phyloP scores from a whole-genome alignment of 2,329 filamentous ascomycete species.

The Botryosphaeria dothidea region DNA sequence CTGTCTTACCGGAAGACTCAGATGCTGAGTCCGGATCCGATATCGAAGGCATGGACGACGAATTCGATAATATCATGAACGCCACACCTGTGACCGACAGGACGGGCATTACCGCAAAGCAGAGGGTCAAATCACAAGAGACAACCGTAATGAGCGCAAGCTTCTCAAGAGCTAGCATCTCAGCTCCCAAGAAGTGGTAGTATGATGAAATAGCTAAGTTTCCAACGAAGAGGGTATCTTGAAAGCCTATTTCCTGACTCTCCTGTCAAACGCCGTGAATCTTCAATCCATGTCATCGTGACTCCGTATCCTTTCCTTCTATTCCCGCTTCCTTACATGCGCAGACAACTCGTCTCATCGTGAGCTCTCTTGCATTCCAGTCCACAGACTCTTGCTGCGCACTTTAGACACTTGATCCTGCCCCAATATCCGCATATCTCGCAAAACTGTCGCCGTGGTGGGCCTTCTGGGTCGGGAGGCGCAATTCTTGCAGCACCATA shows the following conservation, averaged over 20 bases:
- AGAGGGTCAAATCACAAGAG: slow-evolving; percentile 49
- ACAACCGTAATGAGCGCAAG: slow-evolving; percentile 29
- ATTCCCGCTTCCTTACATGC: not conserved
- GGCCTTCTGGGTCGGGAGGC: slow-evolving; percentile 43
- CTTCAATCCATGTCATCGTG: not conserved
- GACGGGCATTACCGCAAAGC: slow-evolving; percentile 68
- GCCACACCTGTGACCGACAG: slow-evolving; percentile 87
- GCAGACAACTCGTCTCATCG: slow-evolving; percentile 62
- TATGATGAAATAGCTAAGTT: not conserved
- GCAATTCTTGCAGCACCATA: slow-evolving; percentile 63
- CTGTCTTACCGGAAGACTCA: slow-evolving; percentile 55
- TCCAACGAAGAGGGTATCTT: slow-evolving; percentile 8
- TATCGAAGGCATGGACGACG: slow-evolving; percentile 64
- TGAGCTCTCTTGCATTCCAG: slow-evolving; percentile 73
- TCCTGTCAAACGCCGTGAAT: not conserved
- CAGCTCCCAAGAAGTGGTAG: slow-evolving; percentile 20
- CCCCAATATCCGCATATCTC: slow-evolving; percentile 84
- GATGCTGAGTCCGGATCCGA: slow-evolving; percentile 74
- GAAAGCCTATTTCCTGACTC: not conserved
- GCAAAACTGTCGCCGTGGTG: slow-evolving; percentile 66
- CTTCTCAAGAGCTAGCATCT: slow-evolving; percentile 23
- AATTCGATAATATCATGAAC: slow-evolving; percentile 91
- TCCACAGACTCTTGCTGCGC: slow-evolving; percentile 75
- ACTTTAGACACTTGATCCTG: slow-evolving; percentile 72
- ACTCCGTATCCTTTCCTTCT: not conserved